Conservation (phyloP, 2,329 filamentous ascomycete species). For the Aspergillus sclerotialis region DNA sequence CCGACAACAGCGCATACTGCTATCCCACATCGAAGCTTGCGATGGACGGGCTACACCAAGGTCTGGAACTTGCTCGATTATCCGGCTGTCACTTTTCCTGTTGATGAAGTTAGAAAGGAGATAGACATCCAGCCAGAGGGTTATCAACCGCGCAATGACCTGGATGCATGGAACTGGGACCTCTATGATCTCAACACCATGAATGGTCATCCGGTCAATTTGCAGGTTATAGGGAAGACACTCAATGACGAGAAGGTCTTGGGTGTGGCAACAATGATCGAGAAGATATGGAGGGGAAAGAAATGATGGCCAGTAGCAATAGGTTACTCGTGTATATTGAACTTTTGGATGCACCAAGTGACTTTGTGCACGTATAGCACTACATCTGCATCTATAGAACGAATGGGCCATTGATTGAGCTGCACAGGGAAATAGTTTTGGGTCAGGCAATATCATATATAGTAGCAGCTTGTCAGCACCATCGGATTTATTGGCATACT, state of each 20-base stretch:
- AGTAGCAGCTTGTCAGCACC: too few relatives aligned
- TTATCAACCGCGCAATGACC: conserved; percentile 43
- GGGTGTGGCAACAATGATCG: conserved; percentile 30
- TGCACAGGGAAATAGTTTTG: too few relatives aligned
- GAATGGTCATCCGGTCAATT: conserved; percentile 42
- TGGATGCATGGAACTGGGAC: conserved; percentile 47
- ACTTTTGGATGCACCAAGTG: too few relatives aligned
- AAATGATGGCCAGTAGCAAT: too few relatives aligned
- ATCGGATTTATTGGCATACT: too few relatives aligned
- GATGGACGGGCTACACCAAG: conserved; percentile 48
- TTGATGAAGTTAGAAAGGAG: conserved; percentile 39
- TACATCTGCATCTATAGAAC: too few relatives aligned
- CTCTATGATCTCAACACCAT: conserved; percentile 39
- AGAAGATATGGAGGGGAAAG: conserved; percentile 20
- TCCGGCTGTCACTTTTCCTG: too few relatives aligned
- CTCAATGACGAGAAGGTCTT: conserved; percentile 52
- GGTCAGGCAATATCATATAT: too few relatives aligned
- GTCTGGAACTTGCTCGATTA: too few relatives aligned
- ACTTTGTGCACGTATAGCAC: too few relatives aligned
- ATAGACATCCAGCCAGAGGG: conserved; percentile 30
- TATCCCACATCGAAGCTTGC: conserved; percentile 36
- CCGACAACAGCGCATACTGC: conserved; percentile 57
- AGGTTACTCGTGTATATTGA: too few relatives aligned
- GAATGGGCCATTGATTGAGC: too few relatives aligned
- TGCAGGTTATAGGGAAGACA: conserved; percentile 48